Evolutionary conservation across 2,329 filamentous ascomycete genomes (phyloP), one percentile per base, ranked within the genome.

Genomic region (Aspergillus aculeatinus): DNA sequence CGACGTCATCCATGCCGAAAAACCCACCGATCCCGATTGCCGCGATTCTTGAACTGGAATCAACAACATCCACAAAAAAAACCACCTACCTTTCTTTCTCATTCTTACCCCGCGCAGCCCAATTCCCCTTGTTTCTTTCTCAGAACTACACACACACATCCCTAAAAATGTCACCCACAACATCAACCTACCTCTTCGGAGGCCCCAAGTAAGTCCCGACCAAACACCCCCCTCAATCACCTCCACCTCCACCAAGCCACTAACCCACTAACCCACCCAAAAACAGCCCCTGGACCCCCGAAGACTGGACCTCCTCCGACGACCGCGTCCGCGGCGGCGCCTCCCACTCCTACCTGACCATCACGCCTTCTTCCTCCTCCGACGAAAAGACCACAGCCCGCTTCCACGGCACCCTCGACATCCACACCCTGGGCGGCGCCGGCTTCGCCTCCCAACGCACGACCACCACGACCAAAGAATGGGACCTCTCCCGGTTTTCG

Each of bases 401-500:
- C 9, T 92, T 93, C 76, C 77, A 85, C 64, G 91, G 91, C 2
- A 80, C 80, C 25, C 82, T 95, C 21, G 90, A 95, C 75, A 91
- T 88, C 63, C 83, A 82, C 56, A 86, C 89, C 0, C 85, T 95
- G 0, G 90, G 90, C 27, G 90, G 90, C 31, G 91, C 91, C 0
- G 91, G 91, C 5, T 95, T 96, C 71, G 91, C 91, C 10, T 91
- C 88, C 4, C 91, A 94, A 72, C 84, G 88, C 51, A 92, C 88
- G 4, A 82, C 80, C 3, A 75, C 75, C 44, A 84, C 86, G 7
- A 77, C 82, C 44, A 75, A 81, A 14, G 76, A 77, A 25, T 89
- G 89, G 83, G 83, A 95, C 67, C 76, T 95, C 7, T 83, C 82
- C 1, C 70, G 67, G 11, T 89, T 87, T 66, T 81, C 85, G 50